Evolutionary conservation across 1,284 basidiomycete species (phyloP).

Genomic region (Melampsora americana): DNA sequence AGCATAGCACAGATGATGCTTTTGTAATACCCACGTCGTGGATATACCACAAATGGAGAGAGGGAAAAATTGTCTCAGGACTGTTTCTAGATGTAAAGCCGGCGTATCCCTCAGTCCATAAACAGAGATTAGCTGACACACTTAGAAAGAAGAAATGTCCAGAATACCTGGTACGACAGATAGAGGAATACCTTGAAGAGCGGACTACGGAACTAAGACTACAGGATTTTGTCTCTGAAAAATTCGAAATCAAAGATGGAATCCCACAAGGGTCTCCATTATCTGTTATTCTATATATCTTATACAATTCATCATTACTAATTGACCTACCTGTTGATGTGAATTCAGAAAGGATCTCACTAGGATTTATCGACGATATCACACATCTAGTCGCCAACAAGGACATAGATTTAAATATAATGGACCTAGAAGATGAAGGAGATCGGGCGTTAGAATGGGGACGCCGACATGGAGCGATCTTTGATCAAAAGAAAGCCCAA

Average conservation of each 20-base stretch:
- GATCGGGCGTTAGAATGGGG: neutral
- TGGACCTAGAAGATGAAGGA: neutral
- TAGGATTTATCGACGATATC: neutral
- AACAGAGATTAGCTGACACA: too few relatives aligned
- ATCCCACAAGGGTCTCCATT: too few relatives aligned
- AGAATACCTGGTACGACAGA: neutral
- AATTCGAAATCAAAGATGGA: too few relatives aligned
- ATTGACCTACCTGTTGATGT: neutral
- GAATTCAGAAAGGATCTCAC: neutral
- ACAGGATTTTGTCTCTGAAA: neutral
- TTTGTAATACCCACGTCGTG: neutral
- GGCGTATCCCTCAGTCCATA: too few relatives aligned
- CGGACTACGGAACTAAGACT: neutral
- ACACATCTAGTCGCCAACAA: neutral
- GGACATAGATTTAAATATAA: neutral
- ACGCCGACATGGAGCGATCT: neutral
- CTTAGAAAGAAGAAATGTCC: too few relatives aligned
- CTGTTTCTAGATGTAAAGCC: too few relatives aligned
- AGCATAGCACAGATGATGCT: too few relatives aligned
- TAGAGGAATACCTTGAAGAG: neutral
- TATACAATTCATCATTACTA: constrained; percentile 1
- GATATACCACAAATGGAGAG: neutral
- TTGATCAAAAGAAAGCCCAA: neutral
- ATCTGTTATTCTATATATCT: neutral
- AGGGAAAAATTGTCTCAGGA: neutral